These are phyloP conservation scores for Entophlyctis helioformis DNA, from an alignment of 192 early-diverging fungal genomes.

Conservation along the genomic window DNA sequence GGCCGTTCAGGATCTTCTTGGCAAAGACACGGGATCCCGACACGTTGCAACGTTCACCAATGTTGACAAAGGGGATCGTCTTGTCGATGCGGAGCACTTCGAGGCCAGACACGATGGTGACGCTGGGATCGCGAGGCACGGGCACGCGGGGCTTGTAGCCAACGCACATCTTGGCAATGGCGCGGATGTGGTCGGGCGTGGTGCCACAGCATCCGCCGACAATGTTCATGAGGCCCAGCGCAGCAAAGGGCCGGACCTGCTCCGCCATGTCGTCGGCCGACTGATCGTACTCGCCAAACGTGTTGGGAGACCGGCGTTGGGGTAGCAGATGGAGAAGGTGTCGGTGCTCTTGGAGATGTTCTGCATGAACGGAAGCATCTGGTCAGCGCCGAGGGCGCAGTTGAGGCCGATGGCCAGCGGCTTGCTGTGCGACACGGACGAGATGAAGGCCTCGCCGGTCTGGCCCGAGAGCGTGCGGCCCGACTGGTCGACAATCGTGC, in stretches of 20 bases:
- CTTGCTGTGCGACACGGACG: conserved; percentile 63
- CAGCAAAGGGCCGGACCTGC: conserved; percentile 76
- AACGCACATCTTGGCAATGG: conserved; percentile 64
- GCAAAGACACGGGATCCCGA: conserved; percentile 91
- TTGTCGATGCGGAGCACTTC: conserved; percentile 75
- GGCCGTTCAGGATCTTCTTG: conserved; percentile 81
- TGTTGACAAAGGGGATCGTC: conserved; percentile 79
- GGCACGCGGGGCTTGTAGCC: conserved; percentile 68
- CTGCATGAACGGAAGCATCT: conserved; percentile 94
- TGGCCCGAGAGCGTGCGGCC: conserved; percentile 94
- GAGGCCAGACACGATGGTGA: conserved; percentile 69
- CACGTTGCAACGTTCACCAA: conserved; percentile 96
- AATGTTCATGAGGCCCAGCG: conserved; percentile 88
- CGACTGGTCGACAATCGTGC: conserved; percentile 94
- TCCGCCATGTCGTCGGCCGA: conserved; percentile 73
- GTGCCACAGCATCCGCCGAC: conserved; percentile 96
- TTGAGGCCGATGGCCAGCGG: conserved; percentile 77
- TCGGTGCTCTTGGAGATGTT: conserved; percentile 75
- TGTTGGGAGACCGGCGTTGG: conserved; percentile 96
- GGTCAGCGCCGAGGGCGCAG: conserved; percentile 60
- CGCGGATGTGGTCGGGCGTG: conserved; percentile 87
- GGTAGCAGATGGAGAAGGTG: conserved; percentile 80
- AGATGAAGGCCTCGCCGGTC: conserved; percentile 92
- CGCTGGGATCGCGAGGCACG: conserved; percentile 46
- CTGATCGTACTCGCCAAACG: conserved; percentile 95